Evolutionary conservation across 2,329 filamentous ascomycete species (phyloP).

Genomic region (Xylaria hypoxylon): DNA sequence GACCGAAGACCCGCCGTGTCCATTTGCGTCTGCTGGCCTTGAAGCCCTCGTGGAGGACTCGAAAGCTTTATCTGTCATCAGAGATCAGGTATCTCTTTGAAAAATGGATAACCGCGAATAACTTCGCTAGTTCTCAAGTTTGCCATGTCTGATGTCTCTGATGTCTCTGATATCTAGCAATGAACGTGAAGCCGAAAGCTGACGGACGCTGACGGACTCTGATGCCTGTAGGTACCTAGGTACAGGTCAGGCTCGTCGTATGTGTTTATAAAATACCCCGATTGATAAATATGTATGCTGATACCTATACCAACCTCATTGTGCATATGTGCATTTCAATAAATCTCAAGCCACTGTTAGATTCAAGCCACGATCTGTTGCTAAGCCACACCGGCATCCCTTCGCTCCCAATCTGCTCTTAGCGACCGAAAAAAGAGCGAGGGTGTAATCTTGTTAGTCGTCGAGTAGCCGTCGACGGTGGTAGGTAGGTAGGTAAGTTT

Average conservation of each 20-base stretch:
- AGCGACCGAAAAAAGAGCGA: conserved; percentile 35
- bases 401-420: conserved; percentile 8
- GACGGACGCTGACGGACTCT: not conserved
- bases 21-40: not conserved
- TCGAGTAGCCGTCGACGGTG: not conserved
- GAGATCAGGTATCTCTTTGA: not conserved
- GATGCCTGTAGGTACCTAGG: not conserved
- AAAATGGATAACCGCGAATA: not conserved
- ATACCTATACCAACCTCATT: no score
- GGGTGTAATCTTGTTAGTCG: not conserved
- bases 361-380: not conserved
- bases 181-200: not conserved
- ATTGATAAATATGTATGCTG: no score
- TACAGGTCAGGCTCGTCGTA: no score
- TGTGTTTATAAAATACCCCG: not conserved
- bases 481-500: not conserved
- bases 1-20: conserved; percentile 23
- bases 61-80: conserved; percentile 18
- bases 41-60: conserved; percentile 16
- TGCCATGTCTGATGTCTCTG: no score
- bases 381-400: conserved; percentile 18
- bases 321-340: not conserved
- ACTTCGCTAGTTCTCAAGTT: not conserved
- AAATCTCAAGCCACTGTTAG: not conserved
- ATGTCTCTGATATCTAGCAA: not conserved